Base-by-base conservation (phyloP, 108 stramenopile genomes). In the Cylindrotheca fusiformis region DNA sequence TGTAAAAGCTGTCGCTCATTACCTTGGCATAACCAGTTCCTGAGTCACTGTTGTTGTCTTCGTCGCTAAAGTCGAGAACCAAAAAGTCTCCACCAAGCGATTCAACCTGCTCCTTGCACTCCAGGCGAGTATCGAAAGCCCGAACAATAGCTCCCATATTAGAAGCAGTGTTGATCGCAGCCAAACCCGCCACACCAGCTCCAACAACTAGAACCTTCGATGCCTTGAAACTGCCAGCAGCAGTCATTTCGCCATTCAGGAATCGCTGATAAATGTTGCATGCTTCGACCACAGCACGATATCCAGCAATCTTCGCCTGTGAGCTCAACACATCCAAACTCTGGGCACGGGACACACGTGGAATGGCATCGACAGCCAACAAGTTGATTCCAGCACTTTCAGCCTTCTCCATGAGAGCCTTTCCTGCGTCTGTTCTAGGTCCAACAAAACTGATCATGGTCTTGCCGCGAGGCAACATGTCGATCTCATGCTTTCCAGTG, bases 251-350 rank as follows among this genome's bases (percentile, higher is more conserved):
- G 23, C 91, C 91, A 47, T 88, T 85, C 29, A 94, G 65, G 55
- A 90, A 87, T 23, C 93, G 81, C 60, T 87, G 88, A 48, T 93
- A 88, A 23, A 77, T 61, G 52, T 88, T 72, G 10, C 77, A 79
- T 0, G 91, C 95, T 66, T 96, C 92, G 27, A 96, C 68, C 0
- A 96, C 95, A 31, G 93, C 89, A 23, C 91, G 81, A 80, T 93
- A 94, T 14, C 95, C 95, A 20, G 95, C 91, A 59, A 96, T 81
- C 60, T 96, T 96, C 18, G 93, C 91, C 70, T 93, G 91, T 5
- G 91, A 93, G 57, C 74, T 77, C 23, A 94, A 69, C 0, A 82
- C 85, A 51, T 94, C 92, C 28, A 90, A 69, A 44, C 79, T 84
- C 67, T 96, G 92, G 3, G 87, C 92, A 18, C 91, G 75, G 31